Evolutionary conservation across 75 land plant genomes (phyloP).

Genomic region (Cryptomeria japonica): DNA sequence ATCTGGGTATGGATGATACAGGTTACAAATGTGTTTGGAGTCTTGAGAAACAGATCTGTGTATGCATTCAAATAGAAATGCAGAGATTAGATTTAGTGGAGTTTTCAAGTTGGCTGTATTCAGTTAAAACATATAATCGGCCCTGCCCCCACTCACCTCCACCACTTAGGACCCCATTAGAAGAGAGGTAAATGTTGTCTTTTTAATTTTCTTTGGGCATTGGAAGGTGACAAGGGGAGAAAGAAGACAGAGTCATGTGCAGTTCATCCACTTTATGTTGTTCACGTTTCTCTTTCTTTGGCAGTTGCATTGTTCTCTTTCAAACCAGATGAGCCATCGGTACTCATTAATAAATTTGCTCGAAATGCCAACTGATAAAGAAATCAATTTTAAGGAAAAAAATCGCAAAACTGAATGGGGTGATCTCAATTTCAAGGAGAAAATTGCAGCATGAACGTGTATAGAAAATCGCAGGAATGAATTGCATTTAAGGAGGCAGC

Average conservation of each 20-base stretch:
- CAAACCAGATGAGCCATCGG: too few species aligned
- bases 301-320: background rate
- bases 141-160: background rate
- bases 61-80: background rate
- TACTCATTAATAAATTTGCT: too few species aligned
- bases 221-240: background rate
- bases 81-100: background rate
- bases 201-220: too few species aligned
- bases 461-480: too few species aligned
- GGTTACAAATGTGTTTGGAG: background rate
- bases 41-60: background rate
- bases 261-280: background rate
- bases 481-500: too few species aligned
- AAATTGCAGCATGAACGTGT: too few species aligned
- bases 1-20: background rate
- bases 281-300: background rate
- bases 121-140: background rate
- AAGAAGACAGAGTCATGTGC: background rate
- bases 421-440: too few species aligned
- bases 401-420: too few species aligned
- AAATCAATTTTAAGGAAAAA: too few species aligned
- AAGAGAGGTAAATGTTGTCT: too few species aligned
- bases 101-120: background rate
- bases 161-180: too few species aligned
- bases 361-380: too few species aligned